Conservation (phyloP, 2,329 filamentous ascomycete genomes). For the Cladosporium austrohemisphaericum region DNA sequence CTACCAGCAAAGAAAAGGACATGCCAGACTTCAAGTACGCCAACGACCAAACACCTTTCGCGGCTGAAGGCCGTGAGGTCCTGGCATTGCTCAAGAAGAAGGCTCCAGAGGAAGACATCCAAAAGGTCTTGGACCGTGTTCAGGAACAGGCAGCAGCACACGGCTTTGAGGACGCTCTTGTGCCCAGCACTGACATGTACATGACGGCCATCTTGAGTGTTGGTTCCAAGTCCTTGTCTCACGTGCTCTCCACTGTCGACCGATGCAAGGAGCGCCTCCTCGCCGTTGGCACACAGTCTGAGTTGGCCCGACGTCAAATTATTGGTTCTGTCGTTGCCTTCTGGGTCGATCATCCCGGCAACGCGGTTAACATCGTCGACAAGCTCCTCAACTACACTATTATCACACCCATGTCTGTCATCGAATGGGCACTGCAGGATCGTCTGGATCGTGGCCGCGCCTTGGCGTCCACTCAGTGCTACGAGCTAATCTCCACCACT, state of each 20-base stretch:
- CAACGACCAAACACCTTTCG: constrained; percentile 71
- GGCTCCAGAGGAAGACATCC: constrained; percentile 80
- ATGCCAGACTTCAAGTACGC: constrained; percentile 93
- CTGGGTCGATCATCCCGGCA: constrained; percentile 88
- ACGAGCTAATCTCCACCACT: constrained; percentile 85
- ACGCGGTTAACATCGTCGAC: constrained; percentile 88
- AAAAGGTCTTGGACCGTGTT: constrained; percentile 73
- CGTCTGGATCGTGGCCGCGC: constrained; percentile 50
- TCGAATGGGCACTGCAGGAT: constrained; percentile 83
- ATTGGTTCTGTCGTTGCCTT: constrained; percentile 86
- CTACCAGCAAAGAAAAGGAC: constrained; percentile 86
- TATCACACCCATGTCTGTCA: constrained; percentile 75
- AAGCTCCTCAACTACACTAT: constrained; percentile 98
- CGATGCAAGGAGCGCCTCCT: constrained; percentile 86
- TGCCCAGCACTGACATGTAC: constrained; percentile 89
- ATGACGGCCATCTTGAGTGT: constrained; percentile 90
- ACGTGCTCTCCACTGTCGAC: constrained; percentile 93
- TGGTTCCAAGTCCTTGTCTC: constrained; percentile 91
- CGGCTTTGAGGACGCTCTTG: constrained; percentile 67
- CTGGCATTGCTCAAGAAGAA: constrained; percentile 77
- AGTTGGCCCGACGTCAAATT: constrained; percentile 78
- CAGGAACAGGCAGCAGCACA: constrained; percentile 70
- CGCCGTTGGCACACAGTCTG: constrained; percentile 69
- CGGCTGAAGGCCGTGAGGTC: constrained; percentile 78
- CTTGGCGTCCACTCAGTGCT: constrained; percentile 72